Percentiles rank a stretch among this genome's conserved stretches.
Conservation (phyloP, 768 basidiomycete genomes). For the Porphyrellus cyaneotinctus region DNA sequence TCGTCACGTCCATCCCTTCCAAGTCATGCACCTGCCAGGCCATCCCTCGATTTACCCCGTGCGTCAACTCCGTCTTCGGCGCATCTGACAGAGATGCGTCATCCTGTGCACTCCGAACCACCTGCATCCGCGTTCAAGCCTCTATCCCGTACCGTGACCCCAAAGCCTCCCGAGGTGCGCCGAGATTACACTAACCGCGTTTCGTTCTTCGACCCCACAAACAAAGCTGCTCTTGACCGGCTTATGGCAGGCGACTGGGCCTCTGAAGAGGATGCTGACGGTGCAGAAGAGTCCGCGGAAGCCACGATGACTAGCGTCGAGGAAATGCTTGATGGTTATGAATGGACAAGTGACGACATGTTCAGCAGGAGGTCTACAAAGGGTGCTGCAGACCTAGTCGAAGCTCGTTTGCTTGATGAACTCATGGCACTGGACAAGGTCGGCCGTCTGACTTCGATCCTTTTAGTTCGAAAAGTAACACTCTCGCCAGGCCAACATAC, state of each 20-base stretch:
- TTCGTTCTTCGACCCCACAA: constrained; percentile 78
- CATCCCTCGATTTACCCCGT: constrained; percentile 19
- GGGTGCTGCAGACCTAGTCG: constrained; percentile 87
- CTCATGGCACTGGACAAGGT: constrained; percentile 93
- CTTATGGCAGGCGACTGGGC: constrained; percentile 49
- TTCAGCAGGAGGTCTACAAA: constrained; percentile 58
- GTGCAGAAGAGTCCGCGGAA: constrained; percentile 70
- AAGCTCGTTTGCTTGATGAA: constrained; percentile 85
- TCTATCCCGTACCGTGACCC: constrained; percentile 27
- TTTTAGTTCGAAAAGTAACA: not conserved
- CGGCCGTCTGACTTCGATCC: constrained; percentile 8
- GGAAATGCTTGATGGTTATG: constrained; percentile 98
- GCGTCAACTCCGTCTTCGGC: constrained; percentile 18
- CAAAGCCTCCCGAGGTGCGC: constrained; percentile 38
- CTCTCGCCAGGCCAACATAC: constrained; percentile 72
- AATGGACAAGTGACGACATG: constrained; percentile 87
- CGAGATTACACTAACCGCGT: constrained; percentile 65
- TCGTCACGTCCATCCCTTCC: constrained; percentile 22
- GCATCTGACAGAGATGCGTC: constrained; percentile 6
- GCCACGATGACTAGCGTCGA: constrained; percentile 90
- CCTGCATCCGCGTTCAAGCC: constrained; percentile 22
- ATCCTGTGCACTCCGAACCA: constrained; percentile 18
- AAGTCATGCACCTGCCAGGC: constrained; percentile 9
- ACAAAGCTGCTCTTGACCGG: constrained; percentile 70
- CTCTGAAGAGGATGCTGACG: constrained; percentile 47